Base-by-base conservation (phyloP, 225 moss, liverwort and hornwort species). In the Bryum argenteum region DNA sequence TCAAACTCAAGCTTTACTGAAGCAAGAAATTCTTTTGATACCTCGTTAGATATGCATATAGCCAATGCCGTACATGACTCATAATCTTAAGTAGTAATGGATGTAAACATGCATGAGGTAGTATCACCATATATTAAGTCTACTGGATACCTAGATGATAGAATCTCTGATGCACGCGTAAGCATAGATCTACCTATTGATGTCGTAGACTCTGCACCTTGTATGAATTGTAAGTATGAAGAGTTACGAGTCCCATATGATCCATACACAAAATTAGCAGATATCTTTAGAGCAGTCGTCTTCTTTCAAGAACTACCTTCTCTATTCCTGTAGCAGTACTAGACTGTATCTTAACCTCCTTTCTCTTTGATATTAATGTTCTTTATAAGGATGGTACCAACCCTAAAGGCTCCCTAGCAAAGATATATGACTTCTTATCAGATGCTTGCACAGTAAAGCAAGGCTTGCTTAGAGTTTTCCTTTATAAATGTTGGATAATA, bases 71-170 rank as follows among this genome's bases (percentile, higher is more conserved):
- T 63, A 10, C 62, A 63, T 42, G 62, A 63, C 12, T 63, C 41
- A 12, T 63, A 63, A 21, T 43, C 6, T 9, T 41, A 18, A 42
- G 20, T 21, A 42, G 10, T 19, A 63, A 9, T 0, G 20, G 62
- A 63, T 63, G n/a, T 42, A 11, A 63, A 63, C 63, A 63, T 63
- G 8, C 21, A 63, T 12, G 63, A 63, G 8, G 43, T 11, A 4
- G 43, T 63, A 21, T 63, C 11, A 7, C 20, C 43, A 11, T 63
- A 63, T 44, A 63, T 18, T 11, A 63, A 4, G 13, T 17, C 13
- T 44, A 43, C 63, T 22, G 10, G 43, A 13, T 63, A 63, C 22
- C 63, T 63, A 22, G 10, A 44, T 63, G 63, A 63, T 63, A 63
- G 43, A 20, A 63, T 63, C 6, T 22, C 19, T 38, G 33, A 59